Conservation (phyloP, 495 filamentous ascomycete species). For the Clavariopsis aquatica region DNA sequence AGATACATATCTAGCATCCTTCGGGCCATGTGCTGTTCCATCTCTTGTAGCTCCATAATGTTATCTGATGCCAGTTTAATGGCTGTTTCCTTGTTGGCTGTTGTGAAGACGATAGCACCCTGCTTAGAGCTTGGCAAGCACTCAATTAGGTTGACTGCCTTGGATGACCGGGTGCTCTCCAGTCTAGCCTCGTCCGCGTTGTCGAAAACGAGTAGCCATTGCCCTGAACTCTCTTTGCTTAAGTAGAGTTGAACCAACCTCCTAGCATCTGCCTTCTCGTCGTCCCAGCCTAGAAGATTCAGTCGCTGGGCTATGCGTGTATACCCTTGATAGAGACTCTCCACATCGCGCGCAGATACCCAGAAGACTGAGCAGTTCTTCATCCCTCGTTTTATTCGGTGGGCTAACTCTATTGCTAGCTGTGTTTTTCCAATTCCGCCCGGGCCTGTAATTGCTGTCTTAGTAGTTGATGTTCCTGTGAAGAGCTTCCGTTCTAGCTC, state of each 20-base stretch:
- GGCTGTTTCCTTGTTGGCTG: constrained; percentile 22
- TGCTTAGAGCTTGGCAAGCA: constrained; percentile 29
- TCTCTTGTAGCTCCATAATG: constrained; percentile 7
- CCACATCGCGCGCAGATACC: constrained; percentile 21
- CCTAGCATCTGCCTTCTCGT: constrained; percentile 27
- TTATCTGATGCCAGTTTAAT: constrained; percentile 19
- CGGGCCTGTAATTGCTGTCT: constrained; percentile 2
- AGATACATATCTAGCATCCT: constrained; percentile 10
- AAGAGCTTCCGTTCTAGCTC: constrained; percentile 9
- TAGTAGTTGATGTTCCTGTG: not conserved
- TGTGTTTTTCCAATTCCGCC: constrained; percentile 33
- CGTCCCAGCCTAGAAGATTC: constrained; percentile 13
- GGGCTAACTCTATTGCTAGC: constrained; percentile 27
- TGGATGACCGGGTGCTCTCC: not conserved
- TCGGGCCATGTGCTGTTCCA: constrained; percentile 3
- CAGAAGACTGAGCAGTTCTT: constrained; percentile 27
- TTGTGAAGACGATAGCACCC: constrained; percentile 37
- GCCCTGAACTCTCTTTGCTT: constrained; percentile 11
- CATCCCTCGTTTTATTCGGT: constrained; percentile 14
- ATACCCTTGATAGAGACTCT: constrained; percentile 26
- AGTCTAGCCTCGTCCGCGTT: constrained; percentile 37
- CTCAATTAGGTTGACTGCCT: constrained; percentile 8
- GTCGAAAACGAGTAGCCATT: constrained; percentile 30
- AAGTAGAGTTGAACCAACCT: constrained; percentile 20
- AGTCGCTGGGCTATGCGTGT: constrained; percentile 14